Evolutionary conservation across 306 rosid genomes (phyloP).

Genomic region (Sindora glabra): DNA sequence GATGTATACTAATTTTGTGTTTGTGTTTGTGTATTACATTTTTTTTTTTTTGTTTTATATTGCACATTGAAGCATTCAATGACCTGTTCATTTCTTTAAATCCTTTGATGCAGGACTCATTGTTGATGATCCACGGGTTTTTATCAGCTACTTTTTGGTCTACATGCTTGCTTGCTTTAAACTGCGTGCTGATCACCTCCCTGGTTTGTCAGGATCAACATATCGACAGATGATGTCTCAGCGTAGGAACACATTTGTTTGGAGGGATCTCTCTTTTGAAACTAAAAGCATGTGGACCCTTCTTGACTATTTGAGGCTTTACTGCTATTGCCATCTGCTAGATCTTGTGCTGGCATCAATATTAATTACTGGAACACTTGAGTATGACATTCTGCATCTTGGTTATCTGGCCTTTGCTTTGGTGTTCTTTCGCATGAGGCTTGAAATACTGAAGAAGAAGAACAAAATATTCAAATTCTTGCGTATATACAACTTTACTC

Average conservation of each 20-base stretch:
- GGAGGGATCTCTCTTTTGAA: slow-evolving; percentile 96
- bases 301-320: slow-evolving; percentile 93
- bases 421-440: slow-evolving; percentile 87
- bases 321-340: slow-evolving; percentile 84
- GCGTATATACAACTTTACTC: slow-evolving; percentile 83
- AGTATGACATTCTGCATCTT: slow-evolving; percentile 91
- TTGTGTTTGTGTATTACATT: not conserved
- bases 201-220: slow-evolving; percentile 55
- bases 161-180: slow-evolving; percentile 95
- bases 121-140: slow-evolving; percentile 78
- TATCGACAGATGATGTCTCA: slow-evolving; percentile 74
- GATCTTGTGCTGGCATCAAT: slow-evolving; percentile 84
- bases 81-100: slow-evolving; percentile 7
- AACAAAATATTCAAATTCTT: slow-evolving; percentile 82
- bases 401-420: slow-evolving; percentile 98
- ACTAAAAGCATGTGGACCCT: slow-evolving; percentile 99
- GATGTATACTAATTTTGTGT: not conserved
- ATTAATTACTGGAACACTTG: slow-evolving; percentile 93
- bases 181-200: slow-evolving; percentile 71
- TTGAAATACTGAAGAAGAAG: slow-evolving; percentile 88
- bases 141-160: slow-evolving; percentile 74
- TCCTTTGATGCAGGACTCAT: slow-evolving; percentile 52
- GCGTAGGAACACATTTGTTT: slow-evolving; percentile 65
- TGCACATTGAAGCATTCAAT: slow-evolving; percentile 14
- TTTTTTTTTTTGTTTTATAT: too few relatives aligned